Evolutionary conservation across 805 yeast species (phyloP).

Genomic region (Saccharomyces mikatae): DNA sequence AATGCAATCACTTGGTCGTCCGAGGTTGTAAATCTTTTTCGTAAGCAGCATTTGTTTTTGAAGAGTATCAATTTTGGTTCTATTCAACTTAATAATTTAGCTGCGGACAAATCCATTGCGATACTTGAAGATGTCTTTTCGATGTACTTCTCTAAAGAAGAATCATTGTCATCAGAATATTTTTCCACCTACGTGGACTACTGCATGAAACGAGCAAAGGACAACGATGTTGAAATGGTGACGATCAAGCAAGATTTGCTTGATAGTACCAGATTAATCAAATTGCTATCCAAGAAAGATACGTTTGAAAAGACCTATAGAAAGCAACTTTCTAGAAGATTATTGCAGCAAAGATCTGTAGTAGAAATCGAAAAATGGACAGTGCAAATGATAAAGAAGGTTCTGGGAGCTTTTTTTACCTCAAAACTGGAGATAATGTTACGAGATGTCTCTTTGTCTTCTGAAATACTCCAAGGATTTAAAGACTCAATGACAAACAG

Average conservation of each 20-base stretch:
- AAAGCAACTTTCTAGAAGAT: conserved; percentile 76
- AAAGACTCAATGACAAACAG: conserved; percentile 4
- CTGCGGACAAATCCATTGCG: neutral
- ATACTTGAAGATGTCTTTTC: conserved; percentile 52
- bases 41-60: conserved; percentile 43
- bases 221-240: conserved; percentile 28
- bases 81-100: conserved; percentile 9
- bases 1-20: conserved; percentile 64
- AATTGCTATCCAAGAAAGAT: conserved; percentile 73
- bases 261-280: conserved; percentile 53
- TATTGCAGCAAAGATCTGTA: conserved; percentile 42
- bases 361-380: conserved; percentile 62
- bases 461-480: conserved; percentile 27
- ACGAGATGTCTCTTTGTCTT: conserved; percentile 60
- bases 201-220: conserved; percentile 41
- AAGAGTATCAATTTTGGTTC: conserved; percentile 43
- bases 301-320: conserved; percentile 78
- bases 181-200: conserved; percentile 52
- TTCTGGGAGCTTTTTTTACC: conserved; percentile 72
- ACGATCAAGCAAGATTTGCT: conserved; percentile 36
- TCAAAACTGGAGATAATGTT: conserved; percentile 81
- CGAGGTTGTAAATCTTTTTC: conserved; percentile 43
- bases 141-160: conserved; percentile 45
- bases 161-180: conserved; percentile 41
- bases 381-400: conserved; percentile 60